Conservation (phyloP, 1,284 basidiomycete species). For the Ustanciosporium gigantosporum region DNA sequence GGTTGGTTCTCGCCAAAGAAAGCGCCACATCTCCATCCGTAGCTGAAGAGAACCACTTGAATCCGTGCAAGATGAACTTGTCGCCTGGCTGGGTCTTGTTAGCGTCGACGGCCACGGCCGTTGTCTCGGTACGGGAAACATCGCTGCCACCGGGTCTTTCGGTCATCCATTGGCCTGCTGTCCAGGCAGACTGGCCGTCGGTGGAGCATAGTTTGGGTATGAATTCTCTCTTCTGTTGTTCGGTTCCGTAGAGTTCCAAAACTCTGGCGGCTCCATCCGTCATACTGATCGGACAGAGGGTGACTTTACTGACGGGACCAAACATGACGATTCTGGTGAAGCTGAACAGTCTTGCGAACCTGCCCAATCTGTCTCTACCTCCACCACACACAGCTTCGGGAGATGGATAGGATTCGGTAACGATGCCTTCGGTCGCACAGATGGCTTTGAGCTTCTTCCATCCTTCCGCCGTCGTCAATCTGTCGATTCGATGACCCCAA, state of each 20-base stretch:
- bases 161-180: conserved; percentile 71
- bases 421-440: conserved; percentile 22
- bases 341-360: conserved; percentile 21
- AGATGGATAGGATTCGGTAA: conserved; percentile 30
- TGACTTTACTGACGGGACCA: conserved; percentile 27
- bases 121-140: conserved; percentile 75
- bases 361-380: conserved; percentile 19
- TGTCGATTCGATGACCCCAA: conserved; percentile 45
- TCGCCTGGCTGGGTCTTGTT: conserved; percentile 60
- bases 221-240: conserved; percentile 68
- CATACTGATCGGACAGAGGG: conserved; percentile 67
- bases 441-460: conserved; percentile 40
- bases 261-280: conserved; percentile 76
- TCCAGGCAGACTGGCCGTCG: conserved; percentile 70
- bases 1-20: conserved; percentile 70
- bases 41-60: conserved; percentile 75
- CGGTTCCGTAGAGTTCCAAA: conserved; percentile 70
- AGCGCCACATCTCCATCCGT: conserved; percentile 75
- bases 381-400: conserved; percentile 9
- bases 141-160: conserved; percentile 77
- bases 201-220: conserved; percentile 67
- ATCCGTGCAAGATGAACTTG: conserved; percentile 32
- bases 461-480: conserved; percentile 37
- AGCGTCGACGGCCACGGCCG: conserved; percentile 62
- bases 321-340: conserved; percentile 34